Conservation (phyloP, 2,329 filamentous ascomycete species). For the Penicillium aurantiogriseum region DNA sequence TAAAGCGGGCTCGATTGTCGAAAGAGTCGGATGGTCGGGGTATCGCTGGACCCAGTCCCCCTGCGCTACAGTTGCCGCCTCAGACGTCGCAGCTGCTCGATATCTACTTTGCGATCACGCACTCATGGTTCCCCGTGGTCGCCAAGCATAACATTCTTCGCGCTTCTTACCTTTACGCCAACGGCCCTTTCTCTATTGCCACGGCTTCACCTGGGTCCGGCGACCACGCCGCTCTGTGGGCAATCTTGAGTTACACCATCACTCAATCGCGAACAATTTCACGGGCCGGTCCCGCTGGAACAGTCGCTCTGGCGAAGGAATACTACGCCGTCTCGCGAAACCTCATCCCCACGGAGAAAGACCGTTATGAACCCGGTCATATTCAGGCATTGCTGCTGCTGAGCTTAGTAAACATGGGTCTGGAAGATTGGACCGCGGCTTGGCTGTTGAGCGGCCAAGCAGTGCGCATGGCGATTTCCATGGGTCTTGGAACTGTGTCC, state of each 20-base stretch:
- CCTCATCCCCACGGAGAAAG: conserved; percentile 42
- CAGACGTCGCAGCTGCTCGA: conserved; percentile 55
- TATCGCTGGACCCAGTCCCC: conserved; percentile 2
- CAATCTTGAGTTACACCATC: conserved; percentile 45
- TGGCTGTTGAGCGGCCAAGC: conserved; percentile 56
- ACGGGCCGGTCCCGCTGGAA: conserved; percentile 17
- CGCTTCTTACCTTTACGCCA: conserved; percentile 56
- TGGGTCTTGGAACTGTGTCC: conserved; percentile 33
- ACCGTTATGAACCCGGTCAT: conserved; percentile 42
- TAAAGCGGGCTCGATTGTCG: conserved; percentile 32
- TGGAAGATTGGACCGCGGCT: conserved; percentile 49
- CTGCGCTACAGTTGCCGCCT: conserved; percentile 44
- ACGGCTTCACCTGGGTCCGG: conserved; percentile 36
- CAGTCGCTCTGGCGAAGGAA: conserved; percentile 30
- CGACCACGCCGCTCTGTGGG: conserved; percentile 46
- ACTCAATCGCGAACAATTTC: conserved; percentile 28
- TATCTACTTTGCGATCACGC: conserved; percentile 57
- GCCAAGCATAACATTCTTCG: conserved; percentile 58
- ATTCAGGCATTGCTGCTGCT: conserved; percentile 48
- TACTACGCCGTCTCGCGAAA: conserved; percentile 38
- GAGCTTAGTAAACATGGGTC: conserved; percentile 51
- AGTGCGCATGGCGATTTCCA: conserved; percentile 47
- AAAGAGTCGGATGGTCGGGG: conserved; percentile 15
- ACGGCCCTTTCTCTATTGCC: conserved; percentile 37
- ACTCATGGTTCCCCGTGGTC: conserved; percentile 60